Evolutionary conservation across 768 basidiomycete genomes (phyloP), one percentile per base, ranked within the genome.

Genomic region (Russula earlei): DNA sequence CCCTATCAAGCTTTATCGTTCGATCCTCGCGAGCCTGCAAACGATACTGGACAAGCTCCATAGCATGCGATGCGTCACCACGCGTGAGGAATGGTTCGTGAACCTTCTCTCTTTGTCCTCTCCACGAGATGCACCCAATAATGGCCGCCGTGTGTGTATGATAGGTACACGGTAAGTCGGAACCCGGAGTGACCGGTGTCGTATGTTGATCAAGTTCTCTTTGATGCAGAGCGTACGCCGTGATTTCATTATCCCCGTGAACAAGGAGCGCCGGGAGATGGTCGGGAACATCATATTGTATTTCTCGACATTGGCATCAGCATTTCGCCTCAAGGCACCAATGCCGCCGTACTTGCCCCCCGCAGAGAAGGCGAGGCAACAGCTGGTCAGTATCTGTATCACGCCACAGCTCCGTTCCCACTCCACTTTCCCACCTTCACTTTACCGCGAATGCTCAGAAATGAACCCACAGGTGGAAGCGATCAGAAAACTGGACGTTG

Each of bases 301-400:
- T 67, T 87, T 92, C 67, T 87, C 90, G 1, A 81, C 80, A 0
- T 75, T 94, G 29, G 81, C 89, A 4, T 80, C 87, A 1, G 85
- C 86, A 1, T 89, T 94, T 68, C 75, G 82, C 17, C 74, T 91
- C 40, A 95, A 95, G 65, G 83, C 91, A 5, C 96, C 96, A 1
- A 73, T 99, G n/a, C 93, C 96, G 0, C 92, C 96, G 0, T 97
- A 93, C 68, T 79, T 99, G 0, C 96, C 96, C 3, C 94, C 94
- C 0, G 95, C 88, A 0, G 93, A 95, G 66, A 78, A 83, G 61
- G 80, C 91, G 0, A 80, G 95, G 49, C 79, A 85, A 52, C 79
- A 82, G 8, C 71, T 99, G 68, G 92, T 88, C 66, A 46, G 78
- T 55, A 6, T 44, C 24, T 9, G 8, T 0, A 37, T 12, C 20